Percentiles rank a stretch among this genome's conserved stretches.
Conservation (phyloP, 345 rosid genomes). For the Physaria fendleri region DNA sequence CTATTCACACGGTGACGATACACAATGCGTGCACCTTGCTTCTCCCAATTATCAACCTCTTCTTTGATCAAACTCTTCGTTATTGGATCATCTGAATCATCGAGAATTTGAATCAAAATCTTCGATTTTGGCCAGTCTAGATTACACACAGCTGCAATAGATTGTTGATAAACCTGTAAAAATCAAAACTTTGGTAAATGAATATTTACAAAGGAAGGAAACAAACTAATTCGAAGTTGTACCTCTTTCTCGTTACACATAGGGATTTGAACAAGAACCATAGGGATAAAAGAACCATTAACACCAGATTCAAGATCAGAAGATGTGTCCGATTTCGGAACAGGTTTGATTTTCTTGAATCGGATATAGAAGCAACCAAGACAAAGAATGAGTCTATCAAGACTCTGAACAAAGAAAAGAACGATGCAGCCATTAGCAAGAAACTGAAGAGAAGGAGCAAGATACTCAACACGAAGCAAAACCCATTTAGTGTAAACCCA, state of each 20-base stretch:
- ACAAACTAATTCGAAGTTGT: too few relatives aligned
- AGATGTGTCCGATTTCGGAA: constrained; percentile 36
- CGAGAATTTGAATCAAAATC: constrained; percentile 68
- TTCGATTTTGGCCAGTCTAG: constrained; percentile 80
- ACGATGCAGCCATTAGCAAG: constrained; percentile 77
- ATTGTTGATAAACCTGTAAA: constrained; percentile 57
- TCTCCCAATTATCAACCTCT: too few relatives aligned
- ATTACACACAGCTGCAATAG: constrained; percentile 64
- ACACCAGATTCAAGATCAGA: constrained; percentile 71
- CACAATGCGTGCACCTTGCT: constrained; percentile 57
- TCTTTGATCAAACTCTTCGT: too few relatives aligned
- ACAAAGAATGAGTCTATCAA: constrained; percentile 79
- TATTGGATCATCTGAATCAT: too few relatives aligned
- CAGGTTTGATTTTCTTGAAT: constrained; percentile 67
- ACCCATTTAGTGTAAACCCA: constrained; percentile 73
- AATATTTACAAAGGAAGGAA: too few relatives aligned
- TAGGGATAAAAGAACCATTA: constrained; percentile 59
- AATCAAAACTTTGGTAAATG: too few relatives aligned
- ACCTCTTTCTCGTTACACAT: constrained; percentile 98
- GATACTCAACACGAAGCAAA: constrained; percentile 66
- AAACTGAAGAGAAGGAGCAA: constrained; percentile 90
- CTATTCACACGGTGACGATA: constrained; percentile 75
- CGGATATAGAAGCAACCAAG: constrained; percentile 93
- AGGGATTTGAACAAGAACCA: constrained; percentile 95
- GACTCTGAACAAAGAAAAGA: constrained; percentile 78